Evolutionary conservation across 495 filamentous ascomycete genomes (phyloP), one percentile per base, ranked within the genome.

Genomic region (Cetradonia linearis): DNA sequence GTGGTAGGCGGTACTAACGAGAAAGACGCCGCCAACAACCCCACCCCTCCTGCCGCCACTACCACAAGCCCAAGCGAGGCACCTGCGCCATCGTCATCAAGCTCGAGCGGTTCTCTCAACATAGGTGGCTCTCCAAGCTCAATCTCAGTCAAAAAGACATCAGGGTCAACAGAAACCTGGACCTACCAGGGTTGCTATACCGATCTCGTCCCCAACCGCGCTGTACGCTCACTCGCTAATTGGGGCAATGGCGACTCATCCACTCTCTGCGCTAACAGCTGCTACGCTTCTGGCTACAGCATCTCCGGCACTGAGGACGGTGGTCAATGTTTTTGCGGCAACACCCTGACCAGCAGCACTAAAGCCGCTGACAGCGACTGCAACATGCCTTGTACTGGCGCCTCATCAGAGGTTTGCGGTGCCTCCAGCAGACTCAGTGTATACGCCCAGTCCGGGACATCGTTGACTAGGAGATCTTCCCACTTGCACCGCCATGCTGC

Each of bases 281-380:
- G 66, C 34, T 48, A 49, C 48, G 28, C 52, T 23, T 47, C 55
- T 9, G 64, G 66, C 23, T 63, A 56, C 42, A 58, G 37, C 28
- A 63, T 66, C 37, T 40, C 66, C 11, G 64, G 66, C 14, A 66
- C 66, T 10, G 63, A 68, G 54, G 58, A 68, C 55, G 63, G 64
- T 14, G 54, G 52, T 7, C 66, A 68, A 28, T 68, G 66, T 54
- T 68, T 68, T 61, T 68, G 66, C 48, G 63, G 61, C 33, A 56
- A 68, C 34, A 48, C 52, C 27, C 40, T 68, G 34, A 40, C 48
- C 16, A 60, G 54, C n/a, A 60, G 44, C 28, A 59, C 42, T 27
- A 55, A 57, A 54, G 48, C 42, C 25, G 54, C 40, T 14, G 48
- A 59, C 10, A 48, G 49, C 23, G 46, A 66, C 36, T 68, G 66